These are phyloP conservation scores for Vickermania ingenoplastis DNA, from an alignment of 208 protist species.

Conservation along the genomic window DNA sequence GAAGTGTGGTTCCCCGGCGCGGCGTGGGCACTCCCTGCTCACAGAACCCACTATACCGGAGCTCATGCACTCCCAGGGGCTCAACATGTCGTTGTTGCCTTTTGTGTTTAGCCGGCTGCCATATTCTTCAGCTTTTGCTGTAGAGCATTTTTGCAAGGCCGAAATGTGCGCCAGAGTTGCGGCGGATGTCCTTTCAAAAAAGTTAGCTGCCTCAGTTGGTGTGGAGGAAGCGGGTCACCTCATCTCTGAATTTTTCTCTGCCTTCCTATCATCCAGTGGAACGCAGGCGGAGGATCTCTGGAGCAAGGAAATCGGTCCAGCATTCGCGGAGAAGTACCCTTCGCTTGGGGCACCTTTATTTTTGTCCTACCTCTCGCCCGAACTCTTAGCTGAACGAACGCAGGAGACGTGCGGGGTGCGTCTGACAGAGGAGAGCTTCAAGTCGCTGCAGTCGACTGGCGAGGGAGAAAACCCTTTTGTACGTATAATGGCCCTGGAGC, in stretches of 20 bases:
- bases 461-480: constrained; percentile 7
- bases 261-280: constrained; percentile 39
- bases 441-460: constrained; percentile 10
- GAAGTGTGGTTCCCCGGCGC: constrained; percentile 25
- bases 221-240: constrained; percentile 13
- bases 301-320: constrained; percentile 52
- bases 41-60: constrained; percentile 40
- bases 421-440: constrained; percentile 28
- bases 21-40: constrained; percentile 29
- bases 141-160: constrained; percentile 53
- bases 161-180: constrained; percentile 69
- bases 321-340: constrained; percentile 27
- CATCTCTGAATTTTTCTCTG: constrained; percentile 31
- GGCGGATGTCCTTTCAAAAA: constrained; percentile 35
- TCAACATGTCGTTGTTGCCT: constrained; percentile 62
- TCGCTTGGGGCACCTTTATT: constrained; percentile 46
- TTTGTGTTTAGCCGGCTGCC: constrained; percentile 77
- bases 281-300: constrained; percentile 46
- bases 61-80: constrained; percentile 57
- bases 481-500: constrained; percentile 12
- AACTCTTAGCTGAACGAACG: constrained; percentile 44
- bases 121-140: constrained; percentile 19
- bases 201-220: constrained; percentile 33
- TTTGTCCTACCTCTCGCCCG: constrained; percentile 27
- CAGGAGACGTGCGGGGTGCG: constrained; percentile 33